A percentile compares a stretch with the other conserved stretches of the same genome.
phyloP scores from a whole-genome alignment of 1,284 basidiomycete species.

The Sanghuangporus sanghuang region DNA sequence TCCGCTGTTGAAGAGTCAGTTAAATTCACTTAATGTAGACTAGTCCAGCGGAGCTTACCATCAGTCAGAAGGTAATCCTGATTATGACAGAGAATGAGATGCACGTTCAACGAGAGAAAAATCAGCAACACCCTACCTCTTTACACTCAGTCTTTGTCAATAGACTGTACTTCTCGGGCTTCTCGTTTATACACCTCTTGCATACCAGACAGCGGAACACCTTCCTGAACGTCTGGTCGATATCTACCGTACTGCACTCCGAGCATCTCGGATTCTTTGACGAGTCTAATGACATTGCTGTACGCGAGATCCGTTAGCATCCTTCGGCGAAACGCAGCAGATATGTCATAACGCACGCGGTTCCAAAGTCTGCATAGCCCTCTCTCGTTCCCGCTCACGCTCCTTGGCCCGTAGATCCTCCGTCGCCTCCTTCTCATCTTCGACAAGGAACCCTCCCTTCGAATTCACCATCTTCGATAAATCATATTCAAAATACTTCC shows the following conservation, averaged over 20 bases:
- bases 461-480: constrained; percentile 95
- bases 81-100: constrained; percentile 1
- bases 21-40: neutral
- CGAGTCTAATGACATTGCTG: constrained; percentile 65
- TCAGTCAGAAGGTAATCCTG: constrained; percentile 91
- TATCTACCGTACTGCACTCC: constrained; percentile 80
- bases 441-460: constrained; percentile 87
- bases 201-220: constrained; percentile 86
- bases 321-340: neutral
- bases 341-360: constrained; percentile 45
- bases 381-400: constrained; percentile 68
- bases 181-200: constrained; percentile 82
- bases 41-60: constrained; percentile 39
- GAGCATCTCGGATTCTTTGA: constrained; percentile 74
- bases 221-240: constrained; percentile 77
- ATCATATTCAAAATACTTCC: constrained; percentile 94
- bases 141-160: constrained; percentile 99
- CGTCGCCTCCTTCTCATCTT: constrained; percentile 74
- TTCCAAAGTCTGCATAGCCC: constrained; percentile 62
- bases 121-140: constrained; percentile 47
- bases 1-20: constrained; percentile 54
- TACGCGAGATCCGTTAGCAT: neutral
- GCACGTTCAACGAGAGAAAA: neutral
- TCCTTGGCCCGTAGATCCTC: constrained; percentile 66
- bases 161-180: constrained; percentile 89